Conservation (phyloP, 2,329 filamentous ascomycete genomes). For the Penicillium fuscoglaucum region DNA sequence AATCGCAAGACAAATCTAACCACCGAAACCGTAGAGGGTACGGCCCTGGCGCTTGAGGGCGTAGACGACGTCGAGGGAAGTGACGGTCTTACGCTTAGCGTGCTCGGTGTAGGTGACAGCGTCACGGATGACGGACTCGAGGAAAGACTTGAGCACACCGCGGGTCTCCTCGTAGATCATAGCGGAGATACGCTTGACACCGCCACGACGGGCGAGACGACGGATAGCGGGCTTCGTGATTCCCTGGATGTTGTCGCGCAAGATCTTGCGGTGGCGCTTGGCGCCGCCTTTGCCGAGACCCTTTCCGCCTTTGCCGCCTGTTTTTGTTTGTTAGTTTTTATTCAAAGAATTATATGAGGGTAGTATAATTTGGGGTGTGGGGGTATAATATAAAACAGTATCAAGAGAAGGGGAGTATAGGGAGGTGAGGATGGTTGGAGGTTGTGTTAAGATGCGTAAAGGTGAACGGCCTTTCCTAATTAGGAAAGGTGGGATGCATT, state of each 20-base stretch:
- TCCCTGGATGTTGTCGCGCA: constrained; percentile 99
- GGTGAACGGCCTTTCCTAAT: constrained; percentile 4
- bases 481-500: constrained; percentile 13
- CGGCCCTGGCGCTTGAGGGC: constrained; percentile 65
- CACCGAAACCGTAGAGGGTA: constrained; percentile 84
- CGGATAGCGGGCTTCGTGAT: constrained; percentile 99
- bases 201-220: constrained; percentile 97
- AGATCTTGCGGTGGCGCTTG: constrained; percentile 99
- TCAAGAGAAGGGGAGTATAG: background rate
- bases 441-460: constrained; percentile 9
- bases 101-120: constrained; percentile 81
- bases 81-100: constrained; percentile 67
- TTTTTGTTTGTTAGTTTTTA: constrained; percentile 24
- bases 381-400: background rate
- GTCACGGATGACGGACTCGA: constrained; percentile 77
- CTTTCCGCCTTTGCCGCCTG: constrained; percentile 94
- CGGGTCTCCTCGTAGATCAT: constrained; percentile 87
- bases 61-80: constrained; percentile 63
- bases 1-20: constrained; percentile 54
- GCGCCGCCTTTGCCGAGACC: constrained; percentile 97
- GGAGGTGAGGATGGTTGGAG: constrained; percentile 4
- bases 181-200: constrained; percentile 99
- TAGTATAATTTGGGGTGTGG: no score
- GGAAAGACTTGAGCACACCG: constrained; percentile 80
- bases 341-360: background rate